Evolutionary conservation across 345 rosid genomes (phyloP), one percentile per base, ranked within the genome.

Genomic region (Rhodomyrtus tomentosa): DNA sequence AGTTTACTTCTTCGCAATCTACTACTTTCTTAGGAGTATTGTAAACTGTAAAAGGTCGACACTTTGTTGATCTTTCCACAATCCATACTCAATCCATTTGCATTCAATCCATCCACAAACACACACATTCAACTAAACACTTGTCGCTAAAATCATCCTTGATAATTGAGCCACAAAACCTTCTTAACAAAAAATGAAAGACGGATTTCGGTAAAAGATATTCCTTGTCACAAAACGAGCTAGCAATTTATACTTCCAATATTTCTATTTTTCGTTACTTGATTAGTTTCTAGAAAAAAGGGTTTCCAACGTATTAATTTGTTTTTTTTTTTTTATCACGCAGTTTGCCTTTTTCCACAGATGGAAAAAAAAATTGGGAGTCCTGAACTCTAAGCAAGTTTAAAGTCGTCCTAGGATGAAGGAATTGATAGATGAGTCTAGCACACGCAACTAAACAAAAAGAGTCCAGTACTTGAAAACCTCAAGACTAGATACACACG

Each of bases 341-440:
- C 56, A 22, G 24, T 54, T n/a, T 8, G 7, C 25, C 56, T 54
- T 9, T 54, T 21, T 7, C 56, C 10, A 22, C 1, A 54, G 18
- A 52, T 27, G 0, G n/a, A 56, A 25, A 56, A 4, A 56, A 56
- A 58, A 36, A 13, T 27, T 27, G 9, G 0, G 29, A 59, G 72
- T 3, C 72, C 29, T 16, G 20, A 0, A 0, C 38, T 14, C 27
- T 36, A 27, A 58, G 38, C 72, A 59, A 27, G 68, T 4, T 6
- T 1, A 56, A n/a, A n/a, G 68, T 0, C 15, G 3, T 58, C 0
- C 0, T 27, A 7, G 0, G 38, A 27, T 27, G 4, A 59, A 27
- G 1, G 0, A 0, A 27, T 0, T 58, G 29, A 59, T 59, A 6
- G 40, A 59, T 56, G 68, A n/a, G 32, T 56, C 32, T 18, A 56